These are phyloP conservation scores for Mucor velutinosus DNA, from an alignment of 371 early-diverging fungal genomes.

Conservation along the genomic window DNA sequence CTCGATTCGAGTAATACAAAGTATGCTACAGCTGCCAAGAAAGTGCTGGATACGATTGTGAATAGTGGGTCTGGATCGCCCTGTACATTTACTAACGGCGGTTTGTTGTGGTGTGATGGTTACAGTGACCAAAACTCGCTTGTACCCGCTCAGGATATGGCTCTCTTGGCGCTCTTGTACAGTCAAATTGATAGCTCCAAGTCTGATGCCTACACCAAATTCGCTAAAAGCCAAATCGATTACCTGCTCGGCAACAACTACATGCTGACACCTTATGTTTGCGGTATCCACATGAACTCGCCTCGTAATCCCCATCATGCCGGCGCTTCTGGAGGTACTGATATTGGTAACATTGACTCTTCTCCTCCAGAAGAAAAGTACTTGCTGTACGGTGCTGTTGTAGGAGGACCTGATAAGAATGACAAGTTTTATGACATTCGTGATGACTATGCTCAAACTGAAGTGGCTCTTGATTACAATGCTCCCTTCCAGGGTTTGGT, in stretches of 20 bases:
- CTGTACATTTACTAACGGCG: slow-evolving; percentile 55
- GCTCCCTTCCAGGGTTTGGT: slow-evolving; percentile 64
- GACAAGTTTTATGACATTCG: slow-evolving; percentile 61
- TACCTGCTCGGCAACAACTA: slow-evolving; percentile 65
- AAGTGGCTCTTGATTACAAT: slow-evolving; percentile 70
- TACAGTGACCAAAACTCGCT: slow-evolving; percentile 52
- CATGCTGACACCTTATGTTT: slow-evolving; percentile 61
- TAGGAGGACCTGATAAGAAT: slow-evolving; percentile 62
- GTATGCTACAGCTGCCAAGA: slow-evolving; percentile 40
- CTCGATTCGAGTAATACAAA: slow-evolving; percentile 41
- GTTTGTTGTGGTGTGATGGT: slow-evolving; percentile 58
- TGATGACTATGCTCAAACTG: slow-evolving; percentile 49
- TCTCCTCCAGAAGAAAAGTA: slow-evolving; percentile 39
- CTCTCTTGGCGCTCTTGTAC: slow-evolving; percentile 47
- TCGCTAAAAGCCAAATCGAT: slow-evolving; percentile 53
- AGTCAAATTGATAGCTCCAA: slow-evolving; percentile 30
- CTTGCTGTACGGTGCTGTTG: slow-evolving; percentile 61
- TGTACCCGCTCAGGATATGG: slow-evolving; percentile 48
- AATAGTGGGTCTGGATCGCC: slow-evolving; percentile 30
- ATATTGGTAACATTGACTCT: slow-evolving; percentile 43
- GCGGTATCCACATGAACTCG: slow-evolving; percentile 64
- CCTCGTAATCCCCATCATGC: slow-evolving; percentile 69
- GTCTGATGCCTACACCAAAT: slow-evolving; percentile 37
- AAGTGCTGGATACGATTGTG: slow-evolving; percentile 37
- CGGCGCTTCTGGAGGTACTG: slow-evolving; percentile 61